Evolutionary conservation across 805 yeast species (phyloP), one percentile per base, ranked within the genome.

Genomic region (Cyberlindnera maclurae): DNA sequence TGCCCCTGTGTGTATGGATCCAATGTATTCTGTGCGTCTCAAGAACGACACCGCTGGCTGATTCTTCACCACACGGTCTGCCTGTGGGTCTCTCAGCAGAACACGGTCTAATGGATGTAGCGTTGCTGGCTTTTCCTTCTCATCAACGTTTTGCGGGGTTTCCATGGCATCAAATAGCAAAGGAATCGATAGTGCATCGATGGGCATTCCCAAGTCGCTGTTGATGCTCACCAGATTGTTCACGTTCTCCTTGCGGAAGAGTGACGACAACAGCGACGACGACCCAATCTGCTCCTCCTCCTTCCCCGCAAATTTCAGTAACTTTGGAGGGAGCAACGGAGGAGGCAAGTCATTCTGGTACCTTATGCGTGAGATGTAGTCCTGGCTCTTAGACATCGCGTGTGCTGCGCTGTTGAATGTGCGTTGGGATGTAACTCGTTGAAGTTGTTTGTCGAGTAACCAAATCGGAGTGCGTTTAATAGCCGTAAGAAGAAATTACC

Each of bases 21-120:
- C 52, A 27, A 87, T 82, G 58, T 90, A 90, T 57, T 93, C 97
- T 0, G 98, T 90, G 65, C 97, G 79, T 65, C 97, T 79, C 57
- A 90, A 70, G 63, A 90, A 89, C n/a, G 85, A 72, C 12, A 84
- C 70, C 32, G 65, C 65, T 15, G 70, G 64, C 36, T 65, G 68
- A 12, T 58, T 57, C 49, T 58, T 63, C 5, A 55, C 53, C 6
- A 54, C 36, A 38, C 54, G 56, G 28, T 59, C 69, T 31, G 58
- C 54, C 33, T 79, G 76, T 17, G 96, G 95, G 57, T 88, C 96
- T 55, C 87, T 75, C 39, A 93, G 68, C 36, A 90, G 68, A 9
- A 73, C 73, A 46, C 77, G 67, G 62, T 93, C 97, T 38, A 73
- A 73, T n/a, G 89, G 82, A 52, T 84, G 93, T 40, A 90, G 68